Base-by-base conservation (phyloP, 306 rosid species). In the Prunus kanzakura region DNA sequence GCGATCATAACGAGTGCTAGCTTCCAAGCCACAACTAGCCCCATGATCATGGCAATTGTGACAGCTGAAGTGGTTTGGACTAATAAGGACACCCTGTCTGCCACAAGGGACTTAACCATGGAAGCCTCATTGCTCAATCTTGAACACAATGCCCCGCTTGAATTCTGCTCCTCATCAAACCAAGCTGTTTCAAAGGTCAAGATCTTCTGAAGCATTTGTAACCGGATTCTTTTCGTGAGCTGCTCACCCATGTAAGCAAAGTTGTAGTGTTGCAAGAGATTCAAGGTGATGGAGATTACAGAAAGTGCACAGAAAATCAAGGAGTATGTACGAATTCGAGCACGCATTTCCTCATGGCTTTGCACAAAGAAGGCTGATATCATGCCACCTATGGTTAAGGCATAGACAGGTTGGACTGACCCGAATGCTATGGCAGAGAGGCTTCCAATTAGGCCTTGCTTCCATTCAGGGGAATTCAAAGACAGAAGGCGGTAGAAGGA, bases 1-100 rank as follows among this genome's bases (percentile, higher is more conserved):
- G 97, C 93, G 5, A 95, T 89, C 98, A 95, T 95, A 20, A 95
- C 97, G 4, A 95, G 82, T 4, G 99, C 97, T 0, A 92, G 93
- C 86, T 89, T 91, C 99, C 97, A 95, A 0, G 99, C 99, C 72
- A 95, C 93, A 3, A 78, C 77, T 8, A 95, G 89, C 1, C 97
- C 99, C 80, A 95, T 80, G 70, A 91, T 88, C 97, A 92, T 91
- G 73, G 99, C 97, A 61, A 95, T 86, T 27, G 90, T 87, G 62
- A 95, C 97, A 13, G 96, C 87, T 20, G 99, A 95, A 78, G 90
- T 64, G 10, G 97, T 91, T 80, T 95, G 99, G 78, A 95, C 93
- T 2, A 92, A 63, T 41, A 95, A 82, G 15, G 90, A 92, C 41
- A 91, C 86, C 45, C 96, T 81, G 69, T 95, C 99, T 9, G 97